Evolutionary conservation across 2,329 filamentous ascomycete genomes (phyloP), one percentile per base, ranked within the genome.

Genomic region (Exophiala viscosa): DNA sequence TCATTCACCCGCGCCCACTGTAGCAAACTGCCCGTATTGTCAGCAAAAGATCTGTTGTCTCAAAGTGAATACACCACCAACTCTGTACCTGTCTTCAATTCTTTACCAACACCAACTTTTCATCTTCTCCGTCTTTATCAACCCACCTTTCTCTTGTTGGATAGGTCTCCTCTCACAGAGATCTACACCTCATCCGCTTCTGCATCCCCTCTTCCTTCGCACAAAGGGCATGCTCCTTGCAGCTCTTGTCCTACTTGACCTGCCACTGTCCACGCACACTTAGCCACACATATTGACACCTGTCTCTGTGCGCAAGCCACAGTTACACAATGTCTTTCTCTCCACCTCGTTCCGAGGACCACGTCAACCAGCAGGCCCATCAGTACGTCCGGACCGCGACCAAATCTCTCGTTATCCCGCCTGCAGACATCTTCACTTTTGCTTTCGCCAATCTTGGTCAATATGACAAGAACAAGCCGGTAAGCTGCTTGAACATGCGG

Each of bases 341-440:
- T 23, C 45, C 45, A 23, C 41, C 17, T 23, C 18, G 18, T 7
- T 28, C 23, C 23, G 23, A 28, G 8, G 23, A 28, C 5, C 5
- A 28, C 23, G 23, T 28, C 23, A 28, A 7, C 23, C 5, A 45
- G 40, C 36, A 39, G 36, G 50, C 52, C 50, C 55, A 7, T 7
- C 5, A 45, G 40, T 32, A 39, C 41, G 50, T 54, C 50, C 55
- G 55, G 55, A 48, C 46, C 39, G 47, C 50, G 14, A 14, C 43
- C 28, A 39, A 48, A 28, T 45, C 50, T 15, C 20, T 53, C 20
- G n/a, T 38, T 28, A 47, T 53, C 32, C 54, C 52, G 18, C 11
- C 48, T 17, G 46, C 50, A 39, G 73, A 75, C 60, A 64, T 75
- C 47, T 60, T 75, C 48, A 70, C 67, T 39, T 75, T 73, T 59